These are phyloP conservation scores for Casuarina cunninghamiana DNA, from an alignment of 306 rosid genomes.

Conservation along the genomic window DNA sequence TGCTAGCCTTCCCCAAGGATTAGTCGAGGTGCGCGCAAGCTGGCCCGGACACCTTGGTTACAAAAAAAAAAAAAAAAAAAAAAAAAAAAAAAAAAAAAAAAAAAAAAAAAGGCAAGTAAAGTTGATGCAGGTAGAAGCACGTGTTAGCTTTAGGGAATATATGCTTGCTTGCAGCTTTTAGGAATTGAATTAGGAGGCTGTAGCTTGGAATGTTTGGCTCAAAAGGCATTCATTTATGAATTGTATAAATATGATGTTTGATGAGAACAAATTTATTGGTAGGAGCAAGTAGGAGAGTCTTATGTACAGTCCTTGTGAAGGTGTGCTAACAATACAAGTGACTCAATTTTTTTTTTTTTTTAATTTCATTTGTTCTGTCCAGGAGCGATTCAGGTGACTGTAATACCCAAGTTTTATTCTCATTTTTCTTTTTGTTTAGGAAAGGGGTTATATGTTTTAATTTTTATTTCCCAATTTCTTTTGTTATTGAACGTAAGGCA, in stretches of 20 bases:
- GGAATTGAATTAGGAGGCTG: constrained; percentile 33
- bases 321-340: constrained; percentile 22
- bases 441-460: background rate
- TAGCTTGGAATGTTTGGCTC: constrained; percentile 42
- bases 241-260: constrained; percentile 11
- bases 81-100: too few species aligned
- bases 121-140: constrained; percentile 27
- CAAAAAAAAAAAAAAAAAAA: too few species aligned
- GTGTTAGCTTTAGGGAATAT: constrained; percentile 29
- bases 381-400: background rate
- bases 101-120: background rate
- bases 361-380: constrained; percentile 10
- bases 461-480: background rate
- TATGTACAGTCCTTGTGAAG: constrained; percentile 39
- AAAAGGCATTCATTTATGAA: constrained; percentile 40
- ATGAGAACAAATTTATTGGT: constrained; percentile 23
- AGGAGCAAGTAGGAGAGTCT: constrained; percentile 35
- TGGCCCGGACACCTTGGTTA: too few species aligned
- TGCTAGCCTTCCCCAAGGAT: too few species aligned
- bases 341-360: constrained; percentile 26
- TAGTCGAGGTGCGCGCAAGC: too few species aligned
- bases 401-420: background rate
- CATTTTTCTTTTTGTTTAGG: background rate
- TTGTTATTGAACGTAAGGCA: background rate
- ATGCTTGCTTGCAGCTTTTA: constrained; percentile 33